Base-by-base conservation (phyloP, 2,329 filamentous ascomycete species). In the Torrubiellomyces zombiae region DNA sequence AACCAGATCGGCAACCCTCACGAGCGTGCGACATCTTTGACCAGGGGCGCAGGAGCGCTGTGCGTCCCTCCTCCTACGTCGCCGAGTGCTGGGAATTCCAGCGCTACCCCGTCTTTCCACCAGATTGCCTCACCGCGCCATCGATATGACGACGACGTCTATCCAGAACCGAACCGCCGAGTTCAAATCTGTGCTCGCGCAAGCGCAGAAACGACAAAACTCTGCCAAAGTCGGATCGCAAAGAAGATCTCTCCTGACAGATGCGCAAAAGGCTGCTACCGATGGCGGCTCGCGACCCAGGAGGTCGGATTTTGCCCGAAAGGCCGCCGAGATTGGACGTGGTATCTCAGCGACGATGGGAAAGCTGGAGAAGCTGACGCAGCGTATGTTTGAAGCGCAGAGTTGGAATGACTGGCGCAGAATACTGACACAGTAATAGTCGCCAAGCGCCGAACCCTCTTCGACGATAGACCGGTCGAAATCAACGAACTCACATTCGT, bases 121-220 rank as follows among this genome's bases (percentile, higher is more conserved):
- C n/a, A n/a, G n/a, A n/a, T n/a, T n/a, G n/a, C 28, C 28, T 32
- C 33, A 34, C 22, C 17, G 16, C 16, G 6, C 21, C 24, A 21
- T 26, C 46, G 47, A 32, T 25, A 75, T 75, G 70, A 67, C 68
- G 29, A 62, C 71, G 45, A 49, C 63, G 32, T 86, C 83, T 25
- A 92, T 95, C 50, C 89, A 98, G 61, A 89, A 98, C 59, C 81
- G 89, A 45, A 98, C 89, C 29, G 67, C 73, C 45, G 89, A 98
- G 63, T 98, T 98, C 65, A 77, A 75, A 49, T 79, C 83, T 35
- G 91, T 95, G 43, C 70, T 95, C 33, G 63, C 69, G 22, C 81
- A 92, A 48, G 79, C 81, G 25, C 82, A 92, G 54, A 78, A 75
- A 45, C 69, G 75, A 35, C 73, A 89, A 43, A 72, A 74, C 16